Evolutionary conservation across 805 yeast genomes (phyloP).

Genomic region (Cyberlindnera suaveolens): DNA sequence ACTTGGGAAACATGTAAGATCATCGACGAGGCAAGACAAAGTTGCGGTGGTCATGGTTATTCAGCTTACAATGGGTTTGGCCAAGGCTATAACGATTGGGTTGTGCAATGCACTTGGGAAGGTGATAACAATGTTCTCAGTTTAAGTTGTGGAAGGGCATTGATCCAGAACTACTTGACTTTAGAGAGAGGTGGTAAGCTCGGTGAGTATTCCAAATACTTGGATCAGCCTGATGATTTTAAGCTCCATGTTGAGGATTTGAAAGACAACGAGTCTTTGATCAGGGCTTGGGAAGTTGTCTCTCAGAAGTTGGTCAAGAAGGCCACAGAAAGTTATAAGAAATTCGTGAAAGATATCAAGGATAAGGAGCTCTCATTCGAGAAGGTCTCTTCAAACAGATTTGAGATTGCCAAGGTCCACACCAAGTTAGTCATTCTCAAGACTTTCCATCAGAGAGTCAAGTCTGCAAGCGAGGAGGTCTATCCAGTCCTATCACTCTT

Average conservation of each 20-base stretch:
- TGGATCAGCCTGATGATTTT: conserved; percentile 12
- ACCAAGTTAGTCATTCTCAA: conserved; percentile 31
- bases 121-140: conserved; percentile 89
- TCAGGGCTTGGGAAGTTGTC: conserved; percentile 29
- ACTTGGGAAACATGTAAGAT: conserved; percentile 80
- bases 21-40: conserved; percentile 79
- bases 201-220: conserved; percentile 24
- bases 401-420: conserved; percentile 29
- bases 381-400: conserved; percentile 20
- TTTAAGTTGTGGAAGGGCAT: conserved; percentile 75
- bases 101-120: conserved; percentile 96
- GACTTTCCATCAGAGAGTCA: conserved; percentile 24
- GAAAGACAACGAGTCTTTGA: conserved; percentile 8
- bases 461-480: conserved; percentile 26
- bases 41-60: conserved; percentile 96
- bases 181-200: conserved; percentile 26
- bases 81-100: conserved; percentile 84
- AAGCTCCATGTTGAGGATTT: conserved; percentile 16
- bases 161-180: conserved; percentile 32
- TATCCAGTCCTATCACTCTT: conserved; percentile 42
- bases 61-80: conserved; percentile 87
- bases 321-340: conserved; percentile 12
- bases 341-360: conserved; percentile 5
- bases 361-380: conserved; percentile 18
- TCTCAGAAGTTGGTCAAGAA: conserved; percentile 17